These are phyloP conservation scores for Wickerhamiella parazyma DNA, from an alignment of 805 yeast species.

Conservation along the genomic window DNA sequence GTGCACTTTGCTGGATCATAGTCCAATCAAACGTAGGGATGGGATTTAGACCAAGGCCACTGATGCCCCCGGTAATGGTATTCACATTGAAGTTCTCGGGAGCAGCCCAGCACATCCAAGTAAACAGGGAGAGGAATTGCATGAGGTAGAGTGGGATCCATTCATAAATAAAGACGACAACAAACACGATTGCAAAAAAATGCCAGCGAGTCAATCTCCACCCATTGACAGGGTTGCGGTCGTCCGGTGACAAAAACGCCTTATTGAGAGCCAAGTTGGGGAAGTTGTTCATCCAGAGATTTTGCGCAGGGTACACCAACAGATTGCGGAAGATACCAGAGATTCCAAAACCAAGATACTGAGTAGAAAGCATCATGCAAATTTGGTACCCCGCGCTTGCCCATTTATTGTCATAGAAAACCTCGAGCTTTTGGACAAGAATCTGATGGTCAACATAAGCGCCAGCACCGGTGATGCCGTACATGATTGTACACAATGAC, in stretches of 20 bases:
- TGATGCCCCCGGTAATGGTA: slow-evolving; percentile 49
- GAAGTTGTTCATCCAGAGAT: slow-evolving; percentile 37
- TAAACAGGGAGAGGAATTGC: slow-evolving; percentile 47
- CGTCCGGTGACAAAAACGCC: slow-evolving; percentile 20
- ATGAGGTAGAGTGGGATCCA: slow-evolving; percentile 61
- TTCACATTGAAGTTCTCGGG: slow-evolving; percentile 43
- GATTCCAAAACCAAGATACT: slow-evolving; percentile 40
- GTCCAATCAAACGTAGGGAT: slow-evolving; percentile 33
- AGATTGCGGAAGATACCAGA: slow-evolving; percentile 43
- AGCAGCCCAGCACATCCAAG: slow-evolving; percentile 48
- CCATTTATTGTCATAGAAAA: slow-evolving; percentile 24
- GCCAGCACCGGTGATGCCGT: slow-evolving; percentile 11
- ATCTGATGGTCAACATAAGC: slow-evolving; percentile 18
- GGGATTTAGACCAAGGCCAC: slow-evolving; percentile 33
- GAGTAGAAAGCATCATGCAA: slow-evolving; percentile 34
- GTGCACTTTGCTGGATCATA: slow-evolving; percentile 29
- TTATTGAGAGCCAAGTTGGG: slow-evolving; percentile 46
- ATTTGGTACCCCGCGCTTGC: slow-evolving; percentile 33
- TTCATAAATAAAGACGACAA: slow-evolving; percentile 39
- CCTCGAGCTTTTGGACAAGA: slow-evolving; percentile 23
- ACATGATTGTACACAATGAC: slow-evolving; percentile 29
- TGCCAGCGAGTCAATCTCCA: slow-evolving; percentile 45
- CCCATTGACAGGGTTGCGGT: slow-evolving; percentile 32
- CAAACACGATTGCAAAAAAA: slow-evolving; percentile 35
- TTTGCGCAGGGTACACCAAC: slow-evolving; percentile 32